Base-by-base conservation (phyloP, 257 asterid species). In the Salvia hispanica region DNA sequence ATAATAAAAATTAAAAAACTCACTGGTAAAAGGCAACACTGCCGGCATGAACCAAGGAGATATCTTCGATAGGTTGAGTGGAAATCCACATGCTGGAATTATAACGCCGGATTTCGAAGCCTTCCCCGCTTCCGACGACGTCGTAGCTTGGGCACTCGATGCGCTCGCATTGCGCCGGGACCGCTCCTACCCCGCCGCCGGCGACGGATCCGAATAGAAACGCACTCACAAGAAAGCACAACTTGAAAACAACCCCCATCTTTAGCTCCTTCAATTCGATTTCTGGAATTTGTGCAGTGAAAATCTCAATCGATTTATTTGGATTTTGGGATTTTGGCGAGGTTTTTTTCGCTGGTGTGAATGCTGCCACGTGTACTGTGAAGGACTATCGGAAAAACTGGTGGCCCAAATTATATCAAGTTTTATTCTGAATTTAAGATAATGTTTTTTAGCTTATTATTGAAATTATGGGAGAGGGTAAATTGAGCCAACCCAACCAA, bases 101-200 rank as follows among this genome's bases (percentile, higher is more conserved):
- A 14, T 87, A 89, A 9, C 86, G 86, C 59, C 98, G 87, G 69
- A 92, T 85, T 78, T 92, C 98, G 50, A 79, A 90, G 42, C 77
- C 98, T 40, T 81, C 73, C 0, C 92, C 95, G 18, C 74, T 45
- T 33, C 79, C 76, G 43, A 87, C 56, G 11, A 89, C 80, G 73
- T 87, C 93, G 85, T 81, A 89, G 45, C 28, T 77, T 0, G 98
- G 96, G 76, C 98, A 92, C 67, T 92, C 98, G 52, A 92, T 92
- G 39, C 92, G 80, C 70, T 62, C 64, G 71, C 98, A 92, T 0
- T 83, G 34, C 42, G 95, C 87, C 12, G 98, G 96, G 56, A 71
- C 79, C 5, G 0, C 40, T 54, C 60, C 40, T 6, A 36, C 59
- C 1, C 53, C 54, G 60, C 60, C 60, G 60, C 9, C 40, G 2